Evolutionary conservation across 1,284 basidiomycete species (phyloP), one percentile per base, ranked within the genome.

Genomic region (Papiliotrema laurentii): DNA sequence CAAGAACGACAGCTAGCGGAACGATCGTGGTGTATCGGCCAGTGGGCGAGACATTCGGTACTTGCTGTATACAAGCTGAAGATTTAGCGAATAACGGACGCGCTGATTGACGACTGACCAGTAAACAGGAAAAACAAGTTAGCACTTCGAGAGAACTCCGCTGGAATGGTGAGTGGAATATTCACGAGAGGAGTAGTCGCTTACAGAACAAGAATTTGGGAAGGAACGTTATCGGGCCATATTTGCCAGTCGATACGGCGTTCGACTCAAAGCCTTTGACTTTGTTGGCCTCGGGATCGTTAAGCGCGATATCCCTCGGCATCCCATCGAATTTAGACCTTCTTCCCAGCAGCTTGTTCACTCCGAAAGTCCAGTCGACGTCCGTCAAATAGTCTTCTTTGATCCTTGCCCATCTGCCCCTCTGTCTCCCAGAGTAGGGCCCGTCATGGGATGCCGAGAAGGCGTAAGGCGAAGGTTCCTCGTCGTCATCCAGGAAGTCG

Each of bases 121-220:
- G 94, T 98, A 78, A 98, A 98, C 53, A 99, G 79, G 81, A 99
- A 98, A 79, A 99, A 99, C 54, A 98, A 55, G 72, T 99, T 98
- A 61, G 96, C 96, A 68, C 97, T 97, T 81, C 96, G 94, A 86
- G 77, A 55, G 48, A 59, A 60, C 44, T 63, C 65, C 50, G 67
- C 68, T 69, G 45, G 2, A 7, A 4, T 7, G 21, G 38, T 53
- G 44, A 53, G 43, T 22, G 13, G 4, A 4, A 34, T 19, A 7
- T 13, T 2, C 7, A 6, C 34, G 1, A 14, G 10, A 22, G 26
- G 26, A 73, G n/a, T n/a, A n/a, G n/a, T n/a, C n/a, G n/a, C 84
- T 62, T 63, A 94, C 91, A 89, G 53, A 81, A 80, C 51, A 98
- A 73, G 76, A 98, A 99, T 73, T 97, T 97, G 44, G 91, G 92